Evolutionary conservation across 73 alveolate species (phyloP), one percentile per base, ranked within the genome.

Genomic region (Diophrys appendiculata): DNA sequence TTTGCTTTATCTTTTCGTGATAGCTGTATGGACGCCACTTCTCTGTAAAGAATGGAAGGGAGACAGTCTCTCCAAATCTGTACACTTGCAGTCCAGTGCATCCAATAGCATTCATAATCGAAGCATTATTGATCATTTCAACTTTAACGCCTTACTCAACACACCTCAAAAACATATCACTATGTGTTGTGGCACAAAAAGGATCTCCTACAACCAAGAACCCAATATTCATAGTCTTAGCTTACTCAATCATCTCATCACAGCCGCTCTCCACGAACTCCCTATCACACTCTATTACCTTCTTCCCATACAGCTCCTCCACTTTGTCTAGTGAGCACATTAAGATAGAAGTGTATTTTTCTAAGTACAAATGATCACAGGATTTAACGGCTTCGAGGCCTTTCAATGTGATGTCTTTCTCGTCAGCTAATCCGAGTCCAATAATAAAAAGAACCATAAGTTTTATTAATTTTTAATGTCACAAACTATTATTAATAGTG

Each of bases 131-230:
- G 54, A 98, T 93, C 29, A 93, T 98, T 82, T 95, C 97, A 30
- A 98, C 99, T 65, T 92, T 89, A 0, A 98, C 97, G 23, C 97
- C 98, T 75, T 81, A 89, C 81, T 96, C 96, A 60, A 91, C 86
- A 65, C 99, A 99, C 64, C 99, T 83, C 69, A 98, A 75, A 90
- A 93, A 98, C 34, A 98, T 85, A 93, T 98, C 99, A 31, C 98
- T 82, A 88, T 98, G 99, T 34, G 99, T 98, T 26, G 99, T 98
- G 5, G 99, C 99, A 80, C 99, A 92, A 77, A 98, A 97, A 0
- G 99, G 99, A 84, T 97, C 99, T 29, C 99, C 99, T 24, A 98
- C 99, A 27, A 98, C 99, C 54, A 97, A 84, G 65, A 98, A 94
- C 2, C 98, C 92, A 52, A 95, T 97, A 54, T 86, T 71, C 5